Base-by-base conservation (phyloP, 1,284 basidiomycete species). In the Ganoderma leucocontextum region DNA sequence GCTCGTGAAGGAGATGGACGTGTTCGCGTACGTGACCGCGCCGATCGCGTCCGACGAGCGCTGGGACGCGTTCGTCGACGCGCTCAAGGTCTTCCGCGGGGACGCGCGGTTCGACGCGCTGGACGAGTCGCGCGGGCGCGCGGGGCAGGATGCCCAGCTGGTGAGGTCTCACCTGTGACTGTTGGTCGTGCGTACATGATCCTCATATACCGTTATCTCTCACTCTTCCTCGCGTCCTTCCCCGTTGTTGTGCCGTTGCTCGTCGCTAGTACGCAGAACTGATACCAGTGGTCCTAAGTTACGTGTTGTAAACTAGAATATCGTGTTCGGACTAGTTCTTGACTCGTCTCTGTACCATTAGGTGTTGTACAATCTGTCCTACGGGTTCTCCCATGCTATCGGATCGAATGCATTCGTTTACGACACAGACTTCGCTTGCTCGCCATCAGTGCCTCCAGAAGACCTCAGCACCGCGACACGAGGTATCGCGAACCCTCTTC, bases 41-140 rank as follows among this genome's bases (percentile, higher is more conserved):
- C 81, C 82, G 42, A 81, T 84, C 36, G 73, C 79, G 9, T 77
- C 76, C 3, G 80, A 82, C 36, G 76, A 75, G 57, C 70, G 64
- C 9, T 84, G 82, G 83, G 65, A 72, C 3, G 68, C 70, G 15
- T 83, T 79, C 67, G 74, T 81, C 44, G 65, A 64, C 36, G 58
- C 55, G 7, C 66, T 75, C 49, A 62, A 69, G 69, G 68, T 68
- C 42, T 76, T 70, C 69, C 69, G 66, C 19, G 76, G 76, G 19
- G 64, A 73, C 63, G 73, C 70, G 52, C 63, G 61, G 49, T 62
- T 72, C 29, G 70, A 72, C 39, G 65, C 65, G 65, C 55, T 69
- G 60, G 72, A 66, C 38, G 35, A 25, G 63, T 33, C 58, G 41
- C 70, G 69, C 58, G 70, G 64, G 29, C 49, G 61, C 36, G 49